Evolutionary conservation across 2,329 filamentous ascomycete species (phyloP), one percentile per base, ranked within the genome.

Genomic region (Bisporella sp.): DNA sequence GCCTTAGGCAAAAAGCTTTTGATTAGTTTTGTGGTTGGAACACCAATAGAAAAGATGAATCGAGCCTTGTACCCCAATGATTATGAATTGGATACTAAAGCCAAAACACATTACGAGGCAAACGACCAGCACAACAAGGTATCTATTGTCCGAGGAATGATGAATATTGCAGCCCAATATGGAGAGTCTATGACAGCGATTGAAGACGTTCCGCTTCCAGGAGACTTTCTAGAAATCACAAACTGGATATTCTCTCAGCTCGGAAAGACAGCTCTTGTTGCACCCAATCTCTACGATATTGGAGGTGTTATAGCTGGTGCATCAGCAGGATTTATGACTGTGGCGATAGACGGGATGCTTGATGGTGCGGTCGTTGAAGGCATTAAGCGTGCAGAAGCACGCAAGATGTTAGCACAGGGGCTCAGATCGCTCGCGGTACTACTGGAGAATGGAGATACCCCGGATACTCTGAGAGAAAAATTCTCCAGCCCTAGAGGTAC

Each of bases 161-260:
- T 88, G 59, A 95, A 95, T 71, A 89, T 87, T 0, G 89, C 89
- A 7, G 84, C 84, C 28, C 76, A 88, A 46, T 84, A 93, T 50
- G 74, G 89, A 39, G 82, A 95, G 67, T 84, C 81, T 58, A 93
- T 93, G 85, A 91, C 85, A 1, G 81, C 93, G 47, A 84, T 95
- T 57, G 61, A 65, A 37, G 54, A 52, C 11, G 54, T 47, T 9
- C 74, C 80, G 2, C 71, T 87, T 29, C 73, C 77, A 5, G 63
- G 73, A 2, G 68, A 73, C n/a, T 76, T 76, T 41, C 70, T 78
- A 52, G 70, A 65, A 54, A 74, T 91, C 6, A 78, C 89, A 9
- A 81, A 79, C 31, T 91, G 86, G 81, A 85, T 92, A 61, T 92
- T 92, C 73, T 78, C 74, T 59, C 79, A 81, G 52, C 84, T 91